phyloP scores from a whole-genome alignment of 441 rosid genomes.

The Adansonia madagascariensis region DNA sequence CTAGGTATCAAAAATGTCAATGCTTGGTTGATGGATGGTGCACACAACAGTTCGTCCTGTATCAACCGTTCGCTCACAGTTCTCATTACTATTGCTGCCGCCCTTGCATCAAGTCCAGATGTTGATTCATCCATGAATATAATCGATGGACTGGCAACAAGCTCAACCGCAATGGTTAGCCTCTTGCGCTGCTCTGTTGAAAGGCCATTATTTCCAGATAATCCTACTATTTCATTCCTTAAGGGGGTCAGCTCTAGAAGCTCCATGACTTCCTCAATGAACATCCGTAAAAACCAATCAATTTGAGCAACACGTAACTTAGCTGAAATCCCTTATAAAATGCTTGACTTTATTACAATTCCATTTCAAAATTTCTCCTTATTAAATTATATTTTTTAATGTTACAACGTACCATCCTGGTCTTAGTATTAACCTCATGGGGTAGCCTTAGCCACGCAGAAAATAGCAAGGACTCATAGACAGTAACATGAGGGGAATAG shows the following conservation, averaged over 20 bases:
- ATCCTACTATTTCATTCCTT: conserved; percentile 59
- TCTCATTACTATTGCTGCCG: conserved; percentile 75
- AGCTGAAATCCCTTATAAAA: neutral
- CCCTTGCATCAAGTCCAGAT: conserved; percentile 72
- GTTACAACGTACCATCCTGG: conserved; percentile 46
- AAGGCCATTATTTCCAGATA: conserved; percentile 59
- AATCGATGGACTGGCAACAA: conserved; percentile 66
- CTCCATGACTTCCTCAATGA: conserved; percentile 67
- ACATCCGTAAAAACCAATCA: conserved; percentile 43
- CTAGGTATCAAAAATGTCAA: conserved; percentile 64
- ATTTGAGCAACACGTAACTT: neutral
- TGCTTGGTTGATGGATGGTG: conserved; percentile 77
- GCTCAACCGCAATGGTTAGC: conserved; percentile 67
- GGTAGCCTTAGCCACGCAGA: conserved; percentile 72
- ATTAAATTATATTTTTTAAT: neutral
- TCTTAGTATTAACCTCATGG: conserved; percentile 46
- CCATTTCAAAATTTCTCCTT: neutral
- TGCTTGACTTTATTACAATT: neutral
- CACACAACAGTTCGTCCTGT: conserved; percentile 73
- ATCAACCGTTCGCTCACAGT: conserved; percentile 68
- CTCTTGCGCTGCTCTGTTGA: conserved; percentile 67
- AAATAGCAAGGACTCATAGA: conserved; percentile 56
- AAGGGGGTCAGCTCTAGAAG: conserved; percentile 62
- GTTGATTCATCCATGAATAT: conserved; percentile 68
- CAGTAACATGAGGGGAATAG: conserved; percentile 68